Evolutionary conservation across 2,329 filamentous ascomycete species (phyloP), one percentile per base, ranked within the genome.

Genomic region (Calonectria naviculata): DNA sequence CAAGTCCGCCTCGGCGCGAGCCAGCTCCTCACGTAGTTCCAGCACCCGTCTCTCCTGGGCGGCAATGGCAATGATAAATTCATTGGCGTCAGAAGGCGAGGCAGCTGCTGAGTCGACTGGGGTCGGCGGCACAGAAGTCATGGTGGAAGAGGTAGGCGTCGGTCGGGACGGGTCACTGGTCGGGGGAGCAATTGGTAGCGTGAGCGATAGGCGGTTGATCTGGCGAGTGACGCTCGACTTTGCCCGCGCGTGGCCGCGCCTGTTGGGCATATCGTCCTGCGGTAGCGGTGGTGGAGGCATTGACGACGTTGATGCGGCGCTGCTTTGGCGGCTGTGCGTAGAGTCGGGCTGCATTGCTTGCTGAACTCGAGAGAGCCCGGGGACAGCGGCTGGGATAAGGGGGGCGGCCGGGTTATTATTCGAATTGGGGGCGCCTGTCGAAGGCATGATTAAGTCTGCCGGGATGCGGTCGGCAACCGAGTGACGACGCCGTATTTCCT

Each of bases 11-110:
- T 99, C 96, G 7, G 97, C 96, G 71, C 92, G 92, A 28, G 87
- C 85, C n/a, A 99, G 87, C 82, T 98, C 96, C 82, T 99, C 97
- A 71, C 92, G 93, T 64, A 99, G 86, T 83, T 98, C 97, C 68
- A 99, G 85, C 2, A 99, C 96, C 75, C 91, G 92, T 68, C 97
- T 90, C 85, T 99, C 97, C 84, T 98, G 95, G 17, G 94, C 92
- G 52, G 97, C 97, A 78, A 99, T 93, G 68, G 95, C 93, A 72
- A 95, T 95, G 75, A 99, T 92, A 78, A 98, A 94, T 62, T 92
- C 88, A 78, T 88, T 89, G 63, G 90, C 86, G 72, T 92, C 90
- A 42, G 85, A 83, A 1, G 88, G 88, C 1, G 86, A 86, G 46
- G 82, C 78, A 31, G 85, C 67, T 9, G 77, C 80, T 1, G 86